phyloP scores from a whole-genome alignment of 768 basidiomycete species.

The Steccherinum ochraceum region DNA sequence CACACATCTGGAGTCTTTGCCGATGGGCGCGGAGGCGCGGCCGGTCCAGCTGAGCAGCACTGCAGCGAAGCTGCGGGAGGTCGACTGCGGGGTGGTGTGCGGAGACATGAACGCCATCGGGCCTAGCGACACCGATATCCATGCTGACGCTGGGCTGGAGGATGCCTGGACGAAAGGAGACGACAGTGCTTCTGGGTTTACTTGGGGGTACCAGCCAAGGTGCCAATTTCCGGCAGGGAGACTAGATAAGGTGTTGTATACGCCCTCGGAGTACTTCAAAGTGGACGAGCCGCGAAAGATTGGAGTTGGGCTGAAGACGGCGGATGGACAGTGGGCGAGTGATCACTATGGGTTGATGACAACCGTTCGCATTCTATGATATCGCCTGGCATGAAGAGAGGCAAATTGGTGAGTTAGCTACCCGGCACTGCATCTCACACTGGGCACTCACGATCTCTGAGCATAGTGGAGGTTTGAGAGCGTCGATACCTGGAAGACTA shows the following conservation, averaged over 20 bases:
- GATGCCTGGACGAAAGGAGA: constrained; percentile 55
- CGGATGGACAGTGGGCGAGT: constrained; percentile 44
- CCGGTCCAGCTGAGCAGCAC: constrained; percentile 49
- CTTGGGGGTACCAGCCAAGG: constrained; percentile 66
- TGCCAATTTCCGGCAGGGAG: constrained; percentile 42
- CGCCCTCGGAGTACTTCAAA: constrained; percentile 40
- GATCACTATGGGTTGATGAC: constrained; percentile 62
- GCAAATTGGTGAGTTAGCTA: no score
- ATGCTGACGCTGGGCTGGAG: constrained; percentile 38
- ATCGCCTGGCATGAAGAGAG: no score
- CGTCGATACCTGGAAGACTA: no score
- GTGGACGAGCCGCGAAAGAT: constrained; percentile 50
- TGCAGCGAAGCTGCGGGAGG: constrained; percentile 41
- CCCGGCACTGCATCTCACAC: no score
- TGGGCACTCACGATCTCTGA: no score
- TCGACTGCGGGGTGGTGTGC: constrained; percentile 55
- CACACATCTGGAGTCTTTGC: constrained; percentile 68
- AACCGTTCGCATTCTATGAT: constrained; percentile 19
- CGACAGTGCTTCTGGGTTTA: constrained; percentile 41
- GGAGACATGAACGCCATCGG: constrained; percentile 73
- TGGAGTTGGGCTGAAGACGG: constrained; percentile 47
- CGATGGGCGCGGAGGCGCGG: constrained; percentile 29
- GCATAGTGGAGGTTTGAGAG: no score
- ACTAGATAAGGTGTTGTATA: constrained; percentile 63
- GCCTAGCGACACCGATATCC: constrained; percentile 35